A percentile compares a stretch with the other conserved stretches of the same genome.
Conservation (phyloP, 78 protist genomes). For the Dictyostelium intermedium region DNA sequence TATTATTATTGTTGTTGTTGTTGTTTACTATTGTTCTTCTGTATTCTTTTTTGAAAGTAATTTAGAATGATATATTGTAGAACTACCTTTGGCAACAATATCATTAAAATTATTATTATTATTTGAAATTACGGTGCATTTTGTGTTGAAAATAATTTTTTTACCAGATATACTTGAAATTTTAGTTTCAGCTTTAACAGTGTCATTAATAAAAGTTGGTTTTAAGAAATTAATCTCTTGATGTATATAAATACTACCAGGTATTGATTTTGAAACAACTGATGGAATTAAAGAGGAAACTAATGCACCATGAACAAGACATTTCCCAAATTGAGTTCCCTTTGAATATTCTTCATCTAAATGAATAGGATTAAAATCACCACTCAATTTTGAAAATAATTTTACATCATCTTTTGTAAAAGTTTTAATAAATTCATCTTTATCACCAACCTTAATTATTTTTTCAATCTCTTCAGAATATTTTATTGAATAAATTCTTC, state of each 20-base stretch:
- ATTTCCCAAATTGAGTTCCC: background rate
- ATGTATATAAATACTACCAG: constrained; percentile 35
- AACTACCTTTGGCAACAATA: constrained; percentile 15
- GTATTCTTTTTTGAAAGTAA: background rate
- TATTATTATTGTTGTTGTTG: background rate
- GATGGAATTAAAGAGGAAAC: constrained; percentile 40
- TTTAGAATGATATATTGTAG: constrained; percentile 43
- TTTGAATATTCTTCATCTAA: constrained; percentile 30
- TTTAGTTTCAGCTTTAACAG: constrained; percentile 26
- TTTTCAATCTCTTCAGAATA: background rate
- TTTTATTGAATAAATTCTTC: too few relatives aligned
- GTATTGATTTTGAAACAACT: background rate
- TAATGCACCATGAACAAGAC: constrained; percentile 36
- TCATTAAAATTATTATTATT: background rate
- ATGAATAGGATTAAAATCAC: constrained; percentile 52
- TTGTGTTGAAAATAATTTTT: constrained; percentile 11
- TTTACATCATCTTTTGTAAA: constrained; percentile 12
- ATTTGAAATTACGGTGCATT: constrained; percentile 3
- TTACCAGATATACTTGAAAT: background rate
- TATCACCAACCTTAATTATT: constrained; percentile 36
- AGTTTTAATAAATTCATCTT: background rate
- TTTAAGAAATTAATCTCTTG: constrained; percentile 20
- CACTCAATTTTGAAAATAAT: constrained; percentile 24
- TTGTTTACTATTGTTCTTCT: background rate
- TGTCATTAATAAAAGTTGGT: constrained; percentile 48